Evolutionary conservation across 192 early-diverging fungal species (phyloP).

Genomic region (Coemansia sp.): DNA sequence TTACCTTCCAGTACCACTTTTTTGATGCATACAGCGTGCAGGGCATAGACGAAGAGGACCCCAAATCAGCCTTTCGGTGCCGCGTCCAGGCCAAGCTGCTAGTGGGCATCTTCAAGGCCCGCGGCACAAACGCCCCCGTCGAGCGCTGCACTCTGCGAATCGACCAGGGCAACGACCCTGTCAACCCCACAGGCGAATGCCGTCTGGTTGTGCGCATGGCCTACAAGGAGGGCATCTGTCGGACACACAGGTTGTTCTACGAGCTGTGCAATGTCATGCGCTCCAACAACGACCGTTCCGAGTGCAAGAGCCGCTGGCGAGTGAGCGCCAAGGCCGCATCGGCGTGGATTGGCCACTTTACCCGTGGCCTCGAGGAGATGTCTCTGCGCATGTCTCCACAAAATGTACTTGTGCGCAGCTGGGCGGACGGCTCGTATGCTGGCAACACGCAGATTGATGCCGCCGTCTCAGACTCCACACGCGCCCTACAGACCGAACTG

Average conservation of each 20-base stretch:
- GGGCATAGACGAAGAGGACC: background rate
- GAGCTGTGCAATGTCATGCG: conserved; percentile 44
- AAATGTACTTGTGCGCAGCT: conserved; percentile 34
- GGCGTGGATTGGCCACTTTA: conserved; percentile 49
- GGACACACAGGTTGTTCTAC: conserved; percentile 50
- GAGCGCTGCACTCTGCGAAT: conserved; percentile 36
- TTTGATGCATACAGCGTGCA: conserved; percentile 60
- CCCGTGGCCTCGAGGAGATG: conserved; percentile 43
- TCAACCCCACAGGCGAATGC: conserved; percentile 19
- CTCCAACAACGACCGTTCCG: conserved; percentile 30
- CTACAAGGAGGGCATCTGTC: conserved; percentile 45
- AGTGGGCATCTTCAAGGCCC: conserved; percentile 37
- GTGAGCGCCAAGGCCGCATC: conserved; percentile 37
- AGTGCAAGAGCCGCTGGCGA: conserved; percentile 42
- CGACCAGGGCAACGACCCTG: conserved; percentile 19
- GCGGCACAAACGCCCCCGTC: conserved; percentile 13
- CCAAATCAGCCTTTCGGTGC: conserved; percentile 25
- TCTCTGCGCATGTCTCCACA: conserved; percentile 33
- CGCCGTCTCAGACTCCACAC: conserved; percentile 18
- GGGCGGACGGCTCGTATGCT: conserved; percentile 29
- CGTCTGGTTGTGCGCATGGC: conserved; percentile 39
- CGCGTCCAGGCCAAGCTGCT: conserved; percentile 41
- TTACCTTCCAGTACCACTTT: conserved; percentile 57
- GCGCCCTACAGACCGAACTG: conserved; percentile 41
- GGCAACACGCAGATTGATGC: conserved; percentile 11